phyloP scores from a whole-genome alignment of 352 stramenopile genomes.

The Pythium dissotocum region DNA sequence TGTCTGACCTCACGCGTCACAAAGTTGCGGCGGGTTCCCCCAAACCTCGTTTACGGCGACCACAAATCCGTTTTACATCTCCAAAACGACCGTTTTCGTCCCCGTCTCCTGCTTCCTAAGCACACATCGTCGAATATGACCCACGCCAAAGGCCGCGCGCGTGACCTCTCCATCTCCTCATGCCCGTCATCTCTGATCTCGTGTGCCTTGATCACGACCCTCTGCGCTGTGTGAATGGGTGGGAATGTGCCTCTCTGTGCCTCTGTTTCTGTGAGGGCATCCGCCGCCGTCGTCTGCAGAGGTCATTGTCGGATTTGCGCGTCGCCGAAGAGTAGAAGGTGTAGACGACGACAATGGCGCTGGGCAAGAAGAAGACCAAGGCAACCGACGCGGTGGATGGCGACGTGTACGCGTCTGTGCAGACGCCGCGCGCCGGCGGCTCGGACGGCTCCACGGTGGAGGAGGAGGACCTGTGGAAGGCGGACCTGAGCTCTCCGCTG shows the following conservation, averaged over 20 bases:
- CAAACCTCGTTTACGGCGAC: neutral
- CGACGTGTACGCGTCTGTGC: constrained; percentile 17
- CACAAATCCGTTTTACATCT: neutral
- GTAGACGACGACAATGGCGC: neutral
- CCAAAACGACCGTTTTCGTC: neutral
- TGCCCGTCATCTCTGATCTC: neutral
- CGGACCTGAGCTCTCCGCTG: constrained; percentile 14
- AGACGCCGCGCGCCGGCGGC: constrained; percentile 5
- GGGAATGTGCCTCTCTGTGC: neutral
- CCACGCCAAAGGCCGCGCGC: neutral
- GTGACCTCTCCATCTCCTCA: neutral
- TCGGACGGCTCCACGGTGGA: neutral
- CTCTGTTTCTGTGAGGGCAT: neutral
- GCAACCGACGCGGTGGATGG: neutral
- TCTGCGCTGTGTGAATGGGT: neutral
- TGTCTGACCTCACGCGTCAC: neutral
- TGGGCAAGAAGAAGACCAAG: neutral
- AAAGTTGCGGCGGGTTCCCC: neutral
- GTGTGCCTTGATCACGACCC: neutral
- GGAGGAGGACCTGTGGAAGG: constrained; percentile 11
- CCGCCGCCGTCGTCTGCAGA: neutral
- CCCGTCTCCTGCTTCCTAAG: neutral
- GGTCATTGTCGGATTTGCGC: neutral
- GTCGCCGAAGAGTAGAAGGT: neutral
- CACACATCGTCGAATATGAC: neutral